Evolutionary conservation across 768 basidiomycete genomes (phyloP), one percentile per base, ranked within the genome.

Genomic region (Kwoniella dejecticola): DNA sequence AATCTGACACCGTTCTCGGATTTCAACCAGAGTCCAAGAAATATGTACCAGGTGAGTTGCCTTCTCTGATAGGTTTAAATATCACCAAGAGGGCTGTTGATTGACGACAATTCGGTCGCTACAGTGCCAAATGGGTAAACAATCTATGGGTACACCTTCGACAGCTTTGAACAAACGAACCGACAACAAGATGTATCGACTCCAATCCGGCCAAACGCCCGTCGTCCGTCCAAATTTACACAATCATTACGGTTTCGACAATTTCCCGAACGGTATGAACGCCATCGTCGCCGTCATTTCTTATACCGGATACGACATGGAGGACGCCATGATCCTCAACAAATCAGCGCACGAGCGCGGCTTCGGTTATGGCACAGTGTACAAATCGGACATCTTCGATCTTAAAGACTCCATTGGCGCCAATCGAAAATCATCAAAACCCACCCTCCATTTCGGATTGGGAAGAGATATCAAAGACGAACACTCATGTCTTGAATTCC

Each of bases 271-370:
- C 71, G 96, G 96, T 15, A 97, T 89, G 45, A 99, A 99, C 78
- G 96, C 96, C 19, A 83, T 99, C 62, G 96, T 99, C 49, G 96
- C 96, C n/a, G 96, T 99, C 74, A 98, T 99, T 71, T 99, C 96
- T 0, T 99, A 99, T 77, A 99, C 96, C 3, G 96, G 96, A 3
- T 99, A 99, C 80, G 96, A 99, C 79, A 99, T 99, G 96, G 96
- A 99, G 81, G 96, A 99, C 71, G 96, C 96, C 68, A 99, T 99
- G 96, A 99, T 99, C 69, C 82, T 99, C 52, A 99, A 99, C 80
- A 99, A 99, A 81, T 98, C 94, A 0, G 89, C 92, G 2, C 93
- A 99, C 76, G 96, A 99, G 80, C 88, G 96, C 30, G 96, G 96
- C 0, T 99, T 99, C 76, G 93, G 84, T 0, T 95, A 98, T 75